A percentile compares a stretch with the other conserved stretches of the same genome.
Evolutionary conservation across 1,139 yeast genomes (phyloP).

Genomic region (Hyphopichia khmerensis): DNA sequence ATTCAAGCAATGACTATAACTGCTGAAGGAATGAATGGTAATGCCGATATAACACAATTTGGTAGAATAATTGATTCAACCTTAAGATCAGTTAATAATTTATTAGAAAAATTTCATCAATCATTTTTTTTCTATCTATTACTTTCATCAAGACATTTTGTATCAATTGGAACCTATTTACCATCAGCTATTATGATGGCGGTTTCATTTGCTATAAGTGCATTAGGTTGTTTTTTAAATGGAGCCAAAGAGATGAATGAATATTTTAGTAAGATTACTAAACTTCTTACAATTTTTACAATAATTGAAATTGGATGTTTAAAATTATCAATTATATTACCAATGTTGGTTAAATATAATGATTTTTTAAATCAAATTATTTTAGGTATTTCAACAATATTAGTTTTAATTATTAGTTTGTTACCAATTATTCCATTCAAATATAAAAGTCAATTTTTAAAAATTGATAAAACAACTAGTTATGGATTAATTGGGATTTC

Average conservation of each 20-base stretch:
- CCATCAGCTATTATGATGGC: conserved; percentile 83
- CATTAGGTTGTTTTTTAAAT: conserved; percentile 59
- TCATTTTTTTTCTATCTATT: conserved; percentile 91
- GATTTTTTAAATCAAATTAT: conserved; percentile 15
- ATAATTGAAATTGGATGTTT: conserved; percentile 34
- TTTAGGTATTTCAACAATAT: conserved; percentile 16
- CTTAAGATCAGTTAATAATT: conserved; percentile 85
- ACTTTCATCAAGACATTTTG: conserved; percentile 75
- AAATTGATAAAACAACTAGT: conserved; percentile 18
- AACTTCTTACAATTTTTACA: conserved; percentile 31
- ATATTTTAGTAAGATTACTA: conserved; percentile 24
- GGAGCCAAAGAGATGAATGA: conserved; percentile 28
- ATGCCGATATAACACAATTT: conserved; percentile 81
- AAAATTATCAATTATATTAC: conserved; percentile 1
- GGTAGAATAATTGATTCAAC: conserved; percentile 89
- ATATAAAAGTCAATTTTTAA: conserved; percentile 4
- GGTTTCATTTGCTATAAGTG: conserved; percentile 66
- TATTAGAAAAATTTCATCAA: conserved; percentile 94
- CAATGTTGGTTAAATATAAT: conserved; percentile 1
- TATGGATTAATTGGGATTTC: conserved; percentile 40
- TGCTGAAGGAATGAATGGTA: conserved; percentile 60
- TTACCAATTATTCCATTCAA: conserved; percentile 16
- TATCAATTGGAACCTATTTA: conserved; percentile 89
- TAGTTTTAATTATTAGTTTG: conserved; percentile 18
- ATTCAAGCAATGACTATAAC: conserved; percentile 84